Base-by-base conservation (phyloP, 2,329 filamentous ascomycete species). In the Orbilia quercus region DNA sequence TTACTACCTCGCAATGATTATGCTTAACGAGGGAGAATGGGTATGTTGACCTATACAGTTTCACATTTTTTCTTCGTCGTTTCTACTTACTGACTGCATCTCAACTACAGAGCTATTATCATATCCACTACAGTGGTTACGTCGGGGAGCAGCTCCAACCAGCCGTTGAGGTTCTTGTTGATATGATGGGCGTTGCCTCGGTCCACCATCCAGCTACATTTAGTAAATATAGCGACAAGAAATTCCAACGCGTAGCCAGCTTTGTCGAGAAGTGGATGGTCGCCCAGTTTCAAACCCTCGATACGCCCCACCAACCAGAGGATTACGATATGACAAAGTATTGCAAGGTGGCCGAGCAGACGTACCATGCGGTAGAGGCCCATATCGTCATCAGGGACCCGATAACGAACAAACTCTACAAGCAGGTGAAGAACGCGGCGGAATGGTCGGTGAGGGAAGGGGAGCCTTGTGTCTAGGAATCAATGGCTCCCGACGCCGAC, bases 81-180 rank as follows among this genome's bases (percentile, higher is more conserved):
- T n/a, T 16, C 45, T 66, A 16, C 23, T 50, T 16, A 38, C 25
- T 25, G 7, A 18, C n/a, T 38, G 6, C 1, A 1, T 45, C 14
- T 23, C 40, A 5, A 7, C 7, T 42, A 51, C 75, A 96, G 92
- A 89, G 90, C 71, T 87, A 88, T 75, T 87, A 89, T 16, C 95
- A 99, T 79, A 89, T 95, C 36, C 89, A 96, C 82, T 98, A 96
- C 82, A 96, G 94, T 36, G 91, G 91, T 60, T 98, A 99, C 82
- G 96, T 93, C 1, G 92, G 90, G 82, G 82, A 84, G 48, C 95
- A 99, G 81, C 84, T 99, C 64, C 88, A 89, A 78, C 89, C 90
- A 1, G 83, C 97, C 38, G 85, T 97, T 50, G 84, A 84, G 12
- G 88, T 91, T 80, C 88, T 99, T 76, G 83, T 96, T 54, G 92